Evolutionary conservation across 441 rosid species (phyloP).

Genomic region (Gossypium lobatum): DNA sequence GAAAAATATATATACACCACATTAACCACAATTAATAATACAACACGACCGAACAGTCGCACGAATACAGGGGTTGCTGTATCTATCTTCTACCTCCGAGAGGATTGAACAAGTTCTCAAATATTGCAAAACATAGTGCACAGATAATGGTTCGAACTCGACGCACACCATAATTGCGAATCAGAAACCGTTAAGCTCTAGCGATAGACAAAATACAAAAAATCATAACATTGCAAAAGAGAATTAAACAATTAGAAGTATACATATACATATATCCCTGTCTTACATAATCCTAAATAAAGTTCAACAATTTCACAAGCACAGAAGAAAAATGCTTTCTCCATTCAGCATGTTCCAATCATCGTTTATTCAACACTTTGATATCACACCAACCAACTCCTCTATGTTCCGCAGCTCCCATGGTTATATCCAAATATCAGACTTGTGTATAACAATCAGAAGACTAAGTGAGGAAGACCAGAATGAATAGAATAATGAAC

Average conservation of each 20-base stretch:
- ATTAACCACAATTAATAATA: too few relatives aligned
- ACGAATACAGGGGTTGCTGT: too few relatives aligned
- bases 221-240: background rate
- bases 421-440: background rate
- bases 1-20: background rate
- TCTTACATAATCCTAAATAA: background rate
- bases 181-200: background rate
- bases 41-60: too few relatives aligned
- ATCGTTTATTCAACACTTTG: background rate
- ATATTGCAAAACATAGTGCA: background rate
- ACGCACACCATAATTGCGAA: background rate
- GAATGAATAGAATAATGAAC: slow-evolving; percentile 83
- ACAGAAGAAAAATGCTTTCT: background rate
- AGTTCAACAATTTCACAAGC: background rate
- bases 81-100: background rate
- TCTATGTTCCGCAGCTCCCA: background rate
- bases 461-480: slow-evolving; percentile 72
- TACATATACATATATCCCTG: background rate
- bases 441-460: background rate
- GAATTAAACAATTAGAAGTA: background rate
- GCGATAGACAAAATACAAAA: background rate
- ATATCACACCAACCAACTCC: background rate
- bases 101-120: too few relatives aligned
- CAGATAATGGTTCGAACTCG: background rate
- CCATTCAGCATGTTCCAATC: background rate